phyloP scores from a whole-genome alignment of 768 basidiomycete genomes.

The Leccinum subtestaceum region DNA sequence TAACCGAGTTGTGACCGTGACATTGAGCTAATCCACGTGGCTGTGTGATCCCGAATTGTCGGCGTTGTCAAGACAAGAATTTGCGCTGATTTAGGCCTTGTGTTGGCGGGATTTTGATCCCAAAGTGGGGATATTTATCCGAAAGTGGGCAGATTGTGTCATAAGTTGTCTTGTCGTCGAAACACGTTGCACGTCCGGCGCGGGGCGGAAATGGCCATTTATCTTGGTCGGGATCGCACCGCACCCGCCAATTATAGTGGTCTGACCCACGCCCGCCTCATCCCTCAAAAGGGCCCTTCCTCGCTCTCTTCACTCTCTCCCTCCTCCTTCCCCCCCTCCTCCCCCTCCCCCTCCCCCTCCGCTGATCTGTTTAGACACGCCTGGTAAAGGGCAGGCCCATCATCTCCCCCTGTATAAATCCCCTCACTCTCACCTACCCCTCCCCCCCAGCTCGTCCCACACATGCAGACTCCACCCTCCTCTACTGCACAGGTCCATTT shows the following conservation, averaged over 20 bases:
- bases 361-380: constrained; percentile 20
- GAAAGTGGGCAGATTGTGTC: constrained; percentile 22
- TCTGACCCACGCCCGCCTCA: constrained; percentile 41
- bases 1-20: not conserved
- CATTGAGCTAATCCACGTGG: constrained; percentile 18
- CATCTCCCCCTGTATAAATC: constrained; percentile 22
- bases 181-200: constrained; percentile 77
- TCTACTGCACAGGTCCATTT: constrained; percentile 64
- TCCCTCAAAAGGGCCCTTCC: constrained; percentile 40
- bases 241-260: constrained; percentile 50
- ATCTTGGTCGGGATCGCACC: constrained; percentile 52
- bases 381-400: constrained; percentile 34
- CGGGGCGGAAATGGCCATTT: constrained; percentile 53
- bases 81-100: constrained; percentile 21
- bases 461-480: constrained; percentile 35
- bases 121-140: constrained; percentile 16
- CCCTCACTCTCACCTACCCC: not conserved
- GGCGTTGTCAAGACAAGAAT: constrained; percentile 25
- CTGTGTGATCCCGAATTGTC: constrained; percentile 10
- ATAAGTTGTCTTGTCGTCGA: constrained; percentile 48
- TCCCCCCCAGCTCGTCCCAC: not conserved
- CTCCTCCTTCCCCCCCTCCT: constrained; percentile 25
- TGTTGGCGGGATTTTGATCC: constrained; percentile 8
- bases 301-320: constrained; percentile 18
- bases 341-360: constrained; percentile 24